Conservation (phyloP, 768 basidiomycete genomes). For the Termitomyces bulborhizus region DNA sequence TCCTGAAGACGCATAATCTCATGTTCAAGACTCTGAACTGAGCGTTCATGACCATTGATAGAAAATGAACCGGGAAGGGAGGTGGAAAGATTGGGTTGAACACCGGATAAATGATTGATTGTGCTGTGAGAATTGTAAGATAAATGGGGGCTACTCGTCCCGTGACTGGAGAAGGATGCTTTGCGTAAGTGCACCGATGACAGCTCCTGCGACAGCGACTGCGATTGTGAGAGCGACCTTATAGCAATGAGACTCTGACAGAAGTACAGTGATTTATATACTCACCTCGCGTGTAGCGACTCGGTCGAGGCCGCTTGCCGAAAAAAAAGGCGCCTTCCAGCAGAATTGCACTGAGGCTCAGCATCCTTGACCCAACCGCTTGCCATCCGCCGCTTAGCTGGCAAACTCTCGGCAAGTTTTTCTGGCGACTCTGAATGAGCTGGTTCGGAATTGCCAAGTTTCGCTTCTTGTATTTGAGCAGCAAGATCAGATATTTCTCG, state of each 20-base stretch:
- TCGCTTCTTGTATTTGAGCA: slow-evolving; percentile 84
- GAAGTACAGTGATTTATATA: slow-evolving; percentile 9
- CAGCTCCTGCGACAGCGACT: slow-evolving; percentile 96
- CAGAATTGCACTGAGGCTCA: slow-evolving; percentile 38
- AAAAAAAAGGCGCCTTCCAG: slow-evolving; percentile 75
- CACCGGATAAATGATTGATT: slow-evolving; percentile 15
- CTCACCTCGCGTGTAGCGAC: slow-evolving; percentile 80
- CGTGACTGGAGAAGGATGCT: slow-evolving; percentile 71
- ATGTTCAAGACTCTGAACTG: slow-evolving; percentile 80
- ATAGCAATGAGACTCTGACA: slow-evolving; percentile 7
- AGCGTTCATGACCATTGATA: slow-evolving; percentile 51
- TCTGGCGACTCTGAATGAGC: slow-evolving; percentile 40
- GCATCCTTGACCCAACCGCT: slow-evolving; percentile 43
- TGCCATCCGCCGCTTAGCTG: slow-evolving; percentile 48
- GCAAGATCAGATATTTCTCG: slow-evolving; percentile 91
- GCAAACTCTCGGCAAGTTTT: slow-evolving; percentile 27
- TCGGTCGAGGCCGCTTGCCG: slow-evolving; percentile 82
- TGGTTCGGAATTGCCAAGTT: slow-evolving; percentile 48
- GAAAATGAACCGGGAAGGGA: slow-evolving; percentile 39
- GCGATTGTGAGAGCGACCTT: slow-evolving; percentile 89
- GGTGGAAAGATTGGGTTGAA: slow-evolving; percentile 54
- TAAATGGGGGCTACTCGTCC: slow-evolving; percentile 57
- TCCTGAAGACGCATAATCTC: slow-evolving; percentile 96
- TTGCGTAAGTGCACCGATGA: slow-evolving; percentile 85
- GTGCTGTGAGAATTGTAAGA: slow-evolving; percentile 53